Percentiles rank a stretch among this genome's conserved stretches.
phyloP scores from a whole-genome alignment of 352 stramenopile species.

The Aphanomyces invadans region DNA sequence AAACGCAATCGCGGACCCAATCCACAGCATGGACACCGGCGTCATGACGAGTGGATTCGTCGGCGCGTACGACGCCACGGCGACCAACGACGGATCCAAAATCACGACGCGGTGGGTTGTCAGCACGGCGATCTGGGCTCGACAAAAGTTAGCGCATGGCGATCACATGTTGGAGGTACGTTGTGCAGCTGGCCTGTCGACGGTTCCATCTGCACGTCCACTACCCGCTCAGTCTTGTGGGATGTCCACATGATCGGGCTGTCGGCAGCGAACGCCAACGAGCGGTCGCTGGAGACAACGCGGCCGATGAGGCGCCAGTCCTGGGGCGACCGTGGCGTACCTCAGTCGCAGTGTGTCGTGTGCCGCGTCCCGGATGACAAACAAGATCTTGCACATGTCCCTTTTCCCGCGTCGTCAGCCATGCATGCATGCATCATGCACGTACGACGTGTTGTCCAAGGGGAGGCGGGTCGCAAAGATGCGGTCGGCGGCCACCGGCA shows the following conservation, averaged over 20 bases:
- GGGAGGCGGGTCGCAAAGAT: slow-evolving; percentile 48
- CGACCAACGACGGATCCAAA: slow-evolving; percentile 31
- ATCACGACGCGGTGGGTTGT: slow-evolving; percentile 55
- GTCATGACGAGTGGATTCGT: slow-evolving; percentile 34
- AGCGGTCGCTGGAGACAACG: slow-evolving; percentile 5
- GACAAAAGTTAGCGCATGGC: slow-evolving; percentile 19
- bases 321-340: neutral
- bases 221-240: slow-evolving; percentile 35
- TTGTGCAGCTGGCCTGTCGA: slow-evolving; percentile 38
- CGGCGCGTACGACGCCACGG: slow-evolving; percentile 34
- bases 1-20: slow-evolving; percentile 57
- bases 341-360: slow-evolving; percentile 17
- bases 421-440: neutral
- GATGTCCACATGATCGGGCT: slow-evolving; percentile 28
- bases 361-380: neutral
- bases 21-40: slow-evolving; percentile 46
- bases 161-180: neutral
- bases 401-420: neutral
- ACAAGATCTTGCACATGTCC: slow-evolving; percentile 12
- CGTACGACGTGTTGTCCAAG: slow-evolving; percentile 21
- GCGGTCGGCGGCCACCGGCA: slow-evolving; percentile 30
- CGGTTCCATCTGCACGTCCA: slow-evolving; percentile 32
- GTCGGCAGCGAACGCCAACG: slow-evolving; percentile 13
- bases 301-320: neutral
- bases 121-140: slow-evolving; percentile 31